Percentiles rank a stretch among this genome's conserved stretches.
These are phyloP conservation scores for Plasmopara halstedii DNA, from an alignment of 352 stramenopile species.

Conservation along the genomic window DNA sequence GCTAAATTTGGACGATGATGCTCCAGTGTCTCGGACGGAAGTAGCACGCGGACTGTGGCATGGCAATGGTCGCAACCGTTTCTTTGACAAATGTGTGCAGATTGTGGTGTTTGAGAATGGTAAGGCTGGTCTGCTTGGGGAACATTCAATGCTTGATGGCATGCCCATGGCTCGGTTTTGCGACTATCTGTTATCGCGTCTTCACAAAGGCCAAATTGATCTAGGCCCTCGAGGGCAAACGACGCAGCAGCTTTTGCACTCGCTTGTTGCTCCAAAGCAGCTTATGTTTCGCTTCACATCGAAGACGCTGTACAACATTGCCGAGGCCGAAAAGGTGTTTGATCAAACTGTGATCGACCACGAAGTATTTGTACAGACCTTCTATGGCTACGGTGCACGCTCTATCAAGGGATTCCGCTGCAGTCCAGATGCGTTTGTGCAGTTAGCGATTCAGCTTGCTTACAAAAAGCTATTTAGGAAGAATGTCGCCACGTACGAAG, in stretches of 20 bases:
- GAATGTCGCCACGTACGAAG: constrained; percentile 89
- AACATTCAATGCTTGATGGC: constrained; percentile 91
- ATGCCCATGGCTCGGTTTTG: constrained; percentile 73
- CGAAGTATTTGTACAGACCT: constrained; percentile 81
- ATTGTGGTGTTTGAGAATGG: constrained; percentile 94
- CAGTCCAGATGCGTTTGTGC: constrained; percentile 93
- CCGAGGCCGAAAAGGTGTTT: constrained; percentile 45
- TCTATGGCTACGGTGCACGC: constrained; percentile 84
- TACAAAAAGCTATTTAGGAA: constrained; percentile 66
- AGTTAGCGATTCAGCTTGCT: constrained; percentile 94
- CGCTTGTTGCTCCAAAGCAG: constrained; percentile 26
- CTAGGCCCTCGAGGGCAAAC: constrained; percentile 35
- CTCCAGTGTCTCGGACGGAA: constrained; percentile 54
- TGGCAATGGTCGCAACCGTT: constrained; percentile 90
- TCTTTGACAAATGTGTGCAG: constrained; percentile 97
- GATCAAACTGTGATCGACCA: constrained; percentile 76
- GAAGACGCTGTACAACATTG: constrained; percentile 41
- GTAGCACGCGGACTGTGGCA: constrained; percentile 67
- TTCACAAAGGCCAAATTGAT: constrained; percentile 43
- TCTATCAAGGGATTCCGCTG: constrained; percentile 87
- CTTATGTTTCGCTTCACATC: constrained; percentile 48
- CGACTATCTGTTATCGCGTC: constrained; percentile 51
- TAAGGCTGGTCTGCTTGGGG: constrained; percentile 89
- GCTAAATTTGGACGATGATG: constrained; percentile 57
- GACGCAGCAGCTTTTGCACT: constrained; percentile 26